Evolutionary conservation across 2,329 filamentous ascomycete genomes (phyloP), one percentile per base, ranked within the genome.

Genomic region (Aspergillus cejpii): DNA sequence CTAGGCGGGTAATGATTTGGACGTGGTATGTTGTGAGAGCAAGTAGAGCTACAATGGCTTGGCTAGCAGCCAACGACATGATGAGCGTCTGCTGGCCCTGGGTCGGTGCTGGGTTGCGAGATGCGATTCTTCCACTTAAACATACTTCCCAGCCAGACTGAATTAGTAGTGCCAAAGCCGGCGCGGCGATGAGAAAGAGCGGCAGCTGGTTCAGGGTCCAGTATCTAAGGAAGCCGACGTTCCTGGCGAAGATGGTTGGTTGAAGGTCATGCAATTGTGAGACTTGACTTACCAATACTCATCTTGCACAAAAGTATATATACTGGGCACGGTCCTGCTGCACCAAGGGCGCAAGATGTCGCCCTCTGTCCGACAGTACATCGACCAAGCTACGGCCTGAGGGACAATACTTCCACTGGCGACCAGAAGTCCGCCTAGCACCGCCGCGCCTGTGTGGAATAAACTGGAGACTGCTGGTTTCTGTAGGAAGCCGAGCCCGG

Each of bases 221-320:
- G 12, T 48, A 48, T 7, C 45, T 31, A 27, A 48, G 34, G 34
- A 48, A 48, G 4, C 45, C 45, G 28, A 44, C 45, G 19, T 48
- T 24, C 45, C 45, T 48, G 15, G 21, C 10, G 8, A 2, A 15
- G n/a, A n/a, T n/a, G n/a, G n/a, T 28, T 31, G 41, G 38, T 15
- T 8, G n/a, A 12, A n/a, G n/a, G n/a, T n/a, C n/a, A n/a, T n/a
- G n/a, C n/a, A n/a, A n/a, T n/a, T n/a, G n/a, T n/a, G n/a, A n/a
- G n/a, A 14, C 12, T 11, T n/a, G 12, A 45, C 45, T 8, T 38
- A 48, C 45, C 45, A 48, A 21, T 48, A 48, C 37, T 45, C 26
- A 7, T 45, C 45, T 21, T 48, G 42, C 14, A 48, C 45, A 6
- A 45, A 48, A 33, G 41, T 45, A 33, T 41, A 48, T n/a, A 48